Conservation (phyloP, 2,329 filamentous ascomycete species). For the Trichophyton mentagrophytes region DNA sequence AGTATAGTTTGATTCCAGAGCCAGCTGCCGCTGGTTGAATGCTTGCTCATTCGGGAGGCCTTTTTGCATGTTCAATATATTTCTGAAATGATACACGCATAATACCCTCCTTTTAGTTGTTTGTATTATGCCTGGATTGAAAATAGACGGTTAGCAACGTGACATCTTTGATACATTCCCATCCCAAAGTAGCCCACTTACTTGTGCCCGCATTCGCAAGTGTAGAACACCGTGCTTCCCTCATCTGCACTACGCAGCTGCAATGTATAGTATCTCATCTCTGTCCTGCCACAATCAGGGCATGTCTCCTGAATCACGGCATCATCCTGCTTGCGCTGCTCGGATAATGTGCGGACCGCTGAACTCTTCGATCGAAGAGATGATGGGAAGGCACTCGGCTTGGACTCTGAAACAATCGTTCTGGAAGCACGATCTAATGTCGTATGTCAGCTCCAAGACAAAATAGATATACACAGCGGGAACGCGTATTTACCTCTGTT, state of each 20-base stretch:
- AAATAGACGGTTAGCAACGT: neutral
- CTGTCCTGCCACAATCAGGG: conserved; percentile 63
- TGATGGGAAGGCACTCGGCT: conserved; percentile 80
- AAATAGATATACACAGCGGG: neutral
- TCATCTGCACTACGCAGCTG: conserved; percentile 84
- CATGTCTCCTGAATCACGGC: conserved; percentile 58
- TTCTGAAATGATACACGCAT: neutral
- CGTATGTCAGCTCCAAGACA: neutral
- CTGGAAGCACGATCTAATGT: conserved; percentile 57
- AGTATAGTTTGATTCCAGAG: conserved; percentile 84
- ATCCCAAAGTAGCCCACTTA: conserved; percentile 32
- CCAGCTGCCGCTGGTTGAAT: conserved; percentile 18
- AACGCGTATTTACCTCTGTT: conserved; percentile 53
- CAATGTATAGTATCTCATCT: conserved; percentile 73
- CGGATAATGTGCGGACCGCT: conserved; percentile 68
- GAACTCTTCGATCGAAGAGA: conserved; percentile 74
- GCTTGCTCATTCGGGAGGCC: neutral
- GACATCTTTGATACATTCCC: conserved; percentile 17
- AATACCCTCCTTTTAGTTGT: conserved; percentile 15
- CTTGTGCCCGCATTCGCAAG: conserved; percentile 67
- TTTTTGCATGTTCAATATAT: neutral
- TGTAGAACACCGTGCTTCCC: conserved; percentile 76
- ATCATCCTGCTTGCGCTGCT: conserved; percentile 63
- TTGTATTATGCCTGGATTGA: conserved; percentile 19
- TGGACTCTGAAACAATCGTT: conserved; percentile 69